Evolutionary conservation across 192 early-diverging fungal species (phyloP).

Genomic region (Coemansia sp.): DNA sequence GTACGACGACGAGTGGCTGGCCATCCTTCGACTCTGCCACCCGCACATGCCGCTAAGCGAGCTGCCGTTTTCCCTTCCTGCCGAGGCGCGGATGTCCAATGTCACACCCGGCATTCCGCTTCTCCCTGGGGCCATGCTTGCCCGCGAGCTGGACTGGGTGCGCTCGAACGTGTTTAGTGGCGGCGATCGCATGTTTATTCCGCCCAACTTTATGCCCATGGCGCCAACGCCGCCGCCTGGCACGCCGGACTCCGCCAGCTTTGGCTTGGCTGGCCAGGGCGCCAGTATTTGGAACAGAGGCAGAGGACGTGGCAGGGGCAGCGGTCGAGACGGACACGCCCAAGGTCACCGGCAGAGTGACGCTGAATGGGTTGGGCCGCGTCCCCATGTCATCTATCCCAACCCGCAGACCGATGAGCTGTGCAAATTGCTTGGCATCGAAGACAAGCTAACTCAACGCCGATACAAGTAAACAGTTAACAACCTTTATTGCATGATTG

Average conservation of each 20-base stretch:
- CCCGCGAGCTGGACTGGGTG: slow-evolving; percentile 66
- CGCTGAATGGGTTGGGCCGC: slow-evolving; percentile 14
- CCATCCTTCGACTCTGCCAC: slow-evolving; percentile 66
- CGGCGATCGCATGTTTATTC: slow-evolving; percentile 58
- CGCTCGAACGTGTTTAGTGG: slow-evolving; percentile 57
- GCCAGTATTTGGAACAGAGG: slow-evolving; percentile 3
- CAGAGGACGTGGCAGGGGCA: slow-evolving; percentile 8
- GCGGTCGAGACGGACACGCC: slow-evolving; percentile 5
- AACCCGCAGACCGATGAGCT: slow-evolving; percentile 87
- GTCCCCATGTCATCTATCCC: slow-evolving; percentile 47
- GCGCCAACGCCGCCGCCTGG: slow-evolving; percentile 57
- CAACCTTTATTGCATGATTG: not conserved
- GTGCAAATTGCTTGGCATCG: slow-evolving; percentile 66
- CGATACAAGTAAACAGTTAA: not conserved
- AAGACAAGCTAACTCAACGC: slow-evolving; percentile 42
- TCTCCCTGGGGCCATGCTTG: slow-evolving; percentile 52
- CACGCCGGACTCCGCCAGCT: slow-evolving; percentile 34
- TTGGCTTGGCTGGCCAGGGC: slow-evolving; percentile 25
- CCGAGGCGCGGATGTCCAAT: slow-evolving; percentile 48
- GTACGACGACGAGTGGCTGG: slow-evolving; percentile 87
- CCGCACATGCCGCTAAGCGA: slow-evolving; percentile 57
- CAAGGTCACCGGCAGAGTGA: not conserved
- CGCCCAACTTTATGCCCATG: slow-evolving; percentile 76
- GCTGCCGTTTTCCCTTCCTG: slow-evolving; percentile 48
- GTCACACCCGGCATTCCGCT: slow-evolving; percentile 12